phyloP scores from a whole-genome alignment of 441 rosid species.

The Croton setiger region DNA sequence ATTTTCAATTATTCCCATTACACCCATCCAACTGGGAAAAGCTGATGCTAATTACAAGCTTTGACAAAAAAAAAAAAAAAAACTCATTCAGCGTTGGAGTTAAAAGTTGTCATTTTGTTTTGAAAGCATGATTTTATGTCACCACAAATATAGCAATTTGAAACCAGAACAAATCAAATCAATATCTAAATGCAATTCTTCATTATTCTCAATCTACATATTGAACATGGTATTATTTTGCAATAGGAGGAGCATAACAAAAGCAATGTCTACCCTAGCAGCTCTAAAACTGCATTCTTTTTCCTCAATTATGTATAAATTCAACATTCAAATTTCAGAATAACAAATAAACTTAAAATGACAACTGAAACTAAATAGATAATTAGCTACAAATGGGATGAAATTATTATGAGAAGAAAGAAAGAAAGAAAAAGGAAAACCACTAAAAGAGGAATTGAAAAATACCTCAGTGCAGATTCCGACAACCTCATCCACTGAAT shows the following conservation, averaged over 20 bases:
- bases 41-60: too few species aligned
- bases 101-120: not conserved
- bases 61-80: not conserved
- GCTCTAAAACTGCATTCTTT: not conserved
- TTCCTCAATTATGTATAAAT: not conserved
- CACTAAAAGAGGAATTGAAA: not conserved
- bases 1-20: not conserved
- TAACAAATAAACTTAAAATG: not conserved
- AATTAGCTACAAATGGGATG: too few species aligned
- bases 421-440: not conserved
- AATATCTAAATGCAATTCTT: not conserved
- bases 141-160: not conserved
- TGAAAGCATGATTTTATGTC: not conserved
- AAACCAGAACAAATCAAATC: not conserved
- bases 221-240: not conserved
- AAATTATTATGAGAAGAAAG: not conserved
- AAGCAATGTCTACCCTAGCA: not conserved
- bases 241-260: not conserved
- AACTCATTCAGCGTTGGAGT: not conserved
- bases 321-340: not conserved
- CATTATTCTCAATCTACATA: not conserved
- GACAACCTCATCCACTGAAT: conserved; percentile 59
- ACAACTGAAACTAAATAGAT: not conserved
- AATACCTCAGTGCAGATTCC: conserved; percentile 79
- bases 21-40: not conserved